phyloP scores from a whole-genome alignment of 2,329 filamentous ascomycete species.

The Dichotomopilus funicola region DNA sequence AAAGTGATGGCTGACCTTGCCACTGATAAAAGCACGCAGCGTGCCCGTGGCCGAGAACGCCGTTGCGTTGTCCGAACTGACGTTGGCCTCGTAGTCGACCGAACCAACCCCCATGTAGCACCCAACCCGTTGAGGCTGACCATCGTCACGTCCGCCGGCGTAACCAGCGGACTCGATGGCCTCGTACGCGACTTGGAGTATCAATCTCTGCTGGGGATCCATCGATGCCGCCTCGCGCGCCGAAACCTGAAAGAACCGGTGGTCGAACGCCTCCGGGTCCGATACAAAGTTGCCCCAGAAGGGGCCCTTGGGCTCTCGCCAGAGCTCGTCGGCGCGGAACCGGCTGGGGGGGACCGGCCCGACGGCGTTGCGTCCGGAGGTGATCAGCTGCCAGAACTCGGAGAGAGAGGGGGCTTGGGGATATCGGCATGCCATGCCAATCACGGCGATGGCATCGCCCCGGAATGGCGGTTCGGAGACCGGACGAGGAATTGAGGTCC shows the following conservation, averaged over 20 bases:
- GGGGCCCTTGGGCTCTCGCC: not conserved
- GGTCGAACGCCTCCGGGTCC: constrained; percentile 30
- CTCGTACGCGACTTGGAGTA: constrained; percentile 38
- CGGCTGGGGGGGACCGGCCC: constrained; percentile 15
- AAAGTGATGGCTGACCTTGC: constrained; percentile 32
- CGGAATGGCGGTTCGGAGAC: not conserved
- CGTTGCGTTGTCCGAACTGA: constrained; percentile 26
- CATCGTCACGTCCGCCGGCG: too few relatives aligned
- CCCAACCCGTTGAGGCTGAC: too few relatives aligned
- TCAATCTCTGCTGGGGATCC: constrained; percentile 37
- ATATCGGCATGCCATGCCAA: constrained; percentile 32
- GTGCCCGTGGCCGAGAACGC: constrained; percentile 21
- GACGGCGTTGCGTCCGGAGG: constrained; percentile 26
- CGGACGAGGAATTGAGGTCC: not conserved
- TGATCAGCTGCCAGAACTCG: constrained; percentile 30
- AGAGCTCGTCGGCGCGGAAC: not conserved
- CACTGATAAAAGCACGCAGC: constrained; percentile 9
- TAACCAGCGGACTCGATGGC: constrained; percentile 34
- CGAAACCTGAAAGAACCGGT: constrained; percentile 35
- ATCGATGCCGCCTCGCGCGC: constrained; percentile 34
- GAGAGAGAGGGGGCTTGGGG: constrained; percentile 30
- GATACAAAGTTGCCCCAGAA: constrained; percentile 25
- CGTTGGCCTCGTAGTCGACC: constrained; percentile 23
- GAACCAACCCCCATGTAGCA: constrained; percentile 21
- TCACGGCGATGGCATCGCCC: constrained; percentile 27